Conservation (phyloP, 2,329 filamentous ascomycete genomes). For the Plenodomus biglobosus region DNA sequence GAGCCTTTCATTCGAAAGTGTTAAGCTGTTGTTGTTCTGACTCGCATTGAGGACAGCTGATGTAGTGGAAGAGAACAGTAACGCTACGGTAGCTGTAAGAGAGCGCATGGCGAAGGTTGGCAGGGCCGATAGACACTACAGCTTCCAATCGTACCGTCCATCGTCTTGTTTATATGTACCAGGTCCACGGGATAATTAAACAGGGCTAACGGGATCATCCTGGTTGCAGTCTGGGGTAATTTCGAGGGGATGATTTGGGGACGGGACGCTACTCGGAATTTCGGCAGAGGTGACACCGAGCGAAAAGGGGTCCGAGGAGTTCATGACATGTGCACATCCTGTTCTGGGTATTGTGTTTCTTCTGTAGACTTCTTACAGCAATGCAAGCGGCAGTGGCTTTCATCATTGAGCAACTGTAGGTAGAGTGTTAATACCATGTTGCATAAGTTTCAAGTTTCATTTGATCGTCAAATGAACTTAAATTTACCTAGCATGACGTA, state of each 20-base stretch:
- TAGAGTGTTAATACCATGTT: background rate
- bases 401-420: background rate
- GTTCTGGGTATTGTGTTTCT: background rate
- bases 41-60: constrained; percentile 20
- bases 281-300: constrained; percentile 23
- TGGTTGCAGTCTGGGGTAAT: constrained; percentile 18
- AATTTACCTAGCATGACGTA: background rate
- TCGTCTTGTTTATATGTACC: constrained; percentile 19
- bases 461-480: background rate
- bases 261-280: constrained; percentile 9
- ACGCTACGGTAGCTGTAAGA: constrained; percentile 3
- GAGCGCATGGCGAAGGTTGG: constrained; percentile 16
- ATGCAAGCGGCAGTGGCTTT: background rate
- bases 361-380: background rate
- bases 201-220: constrained; percentile 9
- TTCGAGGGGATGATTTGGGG: constrained; percentile 11
- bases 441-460: background rate
- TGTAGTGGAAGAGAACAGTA: constrained; percentile 15
- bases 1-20: constrained; percentile 51
- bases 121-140: background rate
- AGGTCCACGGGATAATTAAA: constrained; percentile 24
- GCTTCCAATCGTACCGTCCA: constrained; percentile 1
- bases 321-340: background rate
- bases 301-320: background rate
- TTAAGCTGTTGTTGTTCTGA: constrained; percentile 30